phyloP scores from a whole-genome alignment of 345 rosid species.

The Murraya koenigii region DNA sequence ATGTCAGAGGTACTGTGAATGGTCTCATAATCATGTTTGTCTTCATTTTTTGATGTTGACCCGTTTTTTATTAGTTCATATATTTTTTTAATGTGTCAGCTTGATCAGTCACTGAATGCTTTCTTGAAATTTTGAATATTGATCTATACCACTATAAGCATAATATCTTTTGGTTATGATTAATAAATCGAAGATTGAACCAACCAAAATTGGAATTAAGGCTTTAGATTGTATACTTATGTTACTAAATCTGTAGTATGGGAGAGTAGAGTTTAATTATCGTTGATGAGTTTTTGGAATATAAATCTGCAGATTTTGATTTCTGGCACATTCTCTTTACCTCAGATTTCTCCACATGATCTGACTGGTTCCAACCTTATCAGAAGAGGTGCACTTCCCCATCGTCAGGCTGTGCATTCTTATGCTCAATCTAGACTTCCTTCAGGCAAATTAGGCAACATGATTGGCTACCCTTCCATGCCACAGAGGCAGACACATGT shows the following conservation, averaged over 20 bases:
- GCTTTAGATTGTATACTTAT: constrained; percentile 5
- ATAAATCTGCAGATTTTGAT: constrained; percentile 22
- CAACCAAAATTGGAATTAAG: neutral
- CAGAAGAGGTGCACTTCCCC: constrained; percentile 12
- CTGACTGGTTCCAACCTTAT: constrained; percentile 16
- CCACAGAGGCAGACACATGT: constrained; percentile 18
- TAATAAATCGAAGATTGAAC: neutral
- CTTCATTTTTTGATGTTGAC: neutral
- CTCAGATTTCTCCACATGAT: constrained; percentile 14
- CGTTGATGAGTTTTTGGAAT: neutral
- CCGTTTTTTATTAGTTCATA: neutral
- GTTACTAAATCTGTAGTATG: neutral
- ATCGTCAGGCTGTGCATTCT: constrained; percentile 13
- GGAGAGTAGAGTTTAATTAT: neutral
- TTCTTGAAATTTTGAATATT: neutral
- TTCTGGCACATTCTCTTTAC: constrained; percentile 20
- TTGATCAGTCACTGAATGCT: neutral
- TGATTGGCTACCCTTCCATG: constrained; percentile 20
- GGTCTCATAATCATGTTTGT: neutral
- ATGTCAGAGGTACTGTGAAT: constrained; percentile 36
- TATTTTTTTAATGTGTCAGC: neutral
- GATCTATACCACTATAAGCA: neutral
- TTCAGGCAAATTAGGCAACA: constrained; percentile 8
- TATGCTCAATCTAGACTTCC: constrained; percentile 17
- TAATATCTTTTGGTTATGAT: neutral